phyloP scores from a whole-genome alignment of 2,329 filamentous ascomycete species.

The Curvularia eragrostidis region DNA sequence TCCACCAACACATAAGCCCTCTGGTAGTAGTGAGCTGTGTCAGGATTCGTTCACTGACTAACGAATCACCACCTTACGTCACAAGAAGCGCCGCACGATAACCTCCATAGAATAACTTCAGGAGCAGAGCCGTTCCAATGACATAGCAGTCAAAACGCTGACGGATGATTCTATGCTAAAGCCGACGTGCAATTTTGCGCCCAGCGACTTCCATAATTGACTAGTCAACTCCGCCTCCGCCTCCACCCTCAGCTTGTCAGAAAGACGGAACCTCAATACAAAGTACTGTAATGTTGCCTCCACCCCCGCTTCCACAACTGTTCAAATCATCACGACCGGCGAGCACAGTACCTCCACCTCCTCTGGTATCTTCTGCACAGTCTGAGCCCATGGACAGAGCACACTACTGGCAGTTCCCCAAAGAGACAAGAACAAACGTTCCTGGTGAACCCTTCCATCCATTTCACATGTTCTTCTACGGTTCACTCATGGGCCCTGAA shows the following conservation, averaged over 20 bases:
- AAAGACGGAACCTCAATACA: background rate
- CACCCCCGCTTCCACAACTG: conserved; percentile 5
- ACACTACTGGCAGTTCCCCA: conserved; percentile 6
- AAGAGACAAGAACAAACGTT: conserved; percentile 12
- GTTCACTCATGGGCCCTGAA: conserved; percentile 42
- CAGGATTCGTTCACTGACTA: too few species aligned
- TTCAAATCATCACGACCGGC: conserved; percentile 2
- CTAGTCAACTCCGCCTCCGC: conserved; percentile 8
- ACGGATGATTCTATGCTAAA: background rate
- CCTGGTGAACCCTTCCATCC: conserved; percentile 21
- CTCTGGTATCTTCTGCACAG: conserved; percentile 4
- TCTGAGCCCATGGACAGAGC: conserved; percentile 9
- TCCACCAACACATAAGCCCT: too few species aligned
- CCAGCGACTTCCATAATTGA: conserved; percentile 7
- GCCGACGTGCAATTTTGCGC: background rate
- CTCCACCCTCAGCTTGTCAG: background rate
- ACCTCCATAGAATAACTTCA: background rate
- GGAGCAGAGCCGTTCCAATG: background rate
- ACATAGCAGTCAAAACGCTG: background rate
- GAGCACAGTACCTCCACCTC: background rate
- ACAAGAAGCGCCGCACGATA: background rate
- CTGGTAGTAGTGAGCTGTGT: too few species aligned
- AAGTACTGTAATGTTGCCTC: background rate
- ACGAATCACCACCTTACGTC: background rate
- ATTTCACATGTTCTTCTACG: conserved; percentile 44